phyloP scores from a whole-genome alignment of 176 grass and related monocot species.

The Musa acuminata region DNA sequence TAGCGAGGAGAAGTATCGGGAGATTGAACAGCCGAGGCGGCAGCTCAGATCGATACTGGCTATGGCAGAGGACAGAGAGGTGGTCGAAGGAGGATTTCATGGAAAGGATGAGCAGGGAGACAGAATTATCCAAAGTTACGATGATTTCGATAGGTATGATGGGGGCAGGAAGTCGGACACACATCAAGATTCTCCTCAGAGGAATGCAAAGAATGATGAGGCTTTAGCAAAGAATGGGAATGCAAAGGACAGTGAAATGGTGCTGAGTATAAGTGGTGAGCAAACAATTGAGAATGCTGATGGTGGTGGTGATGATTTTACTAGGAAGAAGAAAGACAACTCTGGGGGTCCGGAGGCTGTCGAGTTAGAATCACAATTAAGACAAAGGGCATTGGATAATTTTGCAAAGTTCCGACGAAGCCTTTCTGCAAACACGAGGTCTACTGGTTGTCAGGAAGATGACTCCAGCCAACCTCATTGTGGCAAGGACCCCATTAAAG shows the following conservation, averaged over 20 bases:
- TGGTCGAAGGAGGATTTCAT: not conserved
- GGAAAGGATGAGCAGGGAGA: conserved; percentile 24
- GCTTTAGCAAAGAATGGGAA: not conserved
- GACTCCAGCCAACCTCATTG: not conserved
- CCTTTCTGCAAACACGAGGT: not conserved
- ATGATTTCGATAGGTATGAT: conserved; percentile 18
- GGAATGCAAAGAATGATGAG: not conserved
- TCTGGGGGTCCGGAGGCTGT: conserved; percentile 16
- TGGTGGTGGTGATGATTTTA: conserved; percentile 8
- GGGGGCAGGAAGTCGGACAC: conserved; percentile 3
- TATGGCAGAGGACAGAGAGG: not conserved
- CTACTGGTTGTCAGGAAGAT: not conserved
- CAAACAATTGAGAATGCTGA: conserved; percentile 19
- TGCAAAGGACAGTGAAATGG: not conserved
- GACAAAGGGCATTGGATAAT: conserved; percentile 83
- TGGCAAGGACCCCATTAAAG: not conserved
- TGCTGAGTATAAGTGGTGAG: conserved; percentile 3
- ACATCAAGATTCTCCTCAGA: conserved; percentile 19
- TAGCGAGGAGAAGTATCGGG: conserved; percentile 5
- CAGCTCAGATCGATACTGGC: not conserved
- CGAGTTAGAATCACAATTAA: conserved; percentile 62
- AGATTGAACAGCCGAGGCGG: conserved; percentile 16
- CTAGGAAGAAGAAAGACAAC: conserved; percentile 11
- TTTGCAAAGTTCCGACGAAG: conserved; percentile 60
- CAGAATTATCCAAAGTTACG: conserved; percentile 32